Conservation (phyloP, 1,284 basidiomycete species). For the Tranzscheliella williamsii region DNA sequence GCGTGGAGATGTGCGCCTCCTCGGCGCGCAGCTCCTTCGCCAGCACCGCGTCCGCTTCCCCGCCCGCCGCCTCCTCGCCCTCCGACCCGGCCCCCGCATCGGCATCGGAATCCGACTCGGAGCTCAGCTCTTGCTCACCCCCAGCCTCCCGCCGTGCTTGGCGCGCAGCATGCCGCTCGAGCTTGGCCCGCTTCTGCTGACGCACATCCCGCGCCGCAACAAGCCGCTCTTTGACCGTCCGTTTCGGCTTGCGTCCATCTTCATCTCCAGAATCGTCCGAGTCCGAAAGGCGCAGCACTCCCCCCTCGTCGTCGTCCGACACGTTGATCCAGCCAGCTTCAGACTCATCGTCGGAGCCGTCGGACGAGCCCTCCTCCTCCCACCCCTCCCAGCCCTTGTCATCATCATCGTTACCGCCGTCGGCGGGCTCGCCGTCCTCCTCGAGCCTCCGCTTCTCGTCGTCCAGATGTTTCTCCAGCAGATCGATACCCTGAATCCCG, state of each 20-base stretch:
- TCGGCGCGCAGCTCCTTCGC: conserved; percentile 14
- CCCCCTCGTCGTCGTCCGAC: conserved; percentile 71
- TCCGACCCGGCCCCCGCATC: conserved; percentile 42
- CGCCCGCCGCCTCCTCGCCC: no score
- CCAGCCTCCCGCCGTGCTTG: conserved; percentile 56
- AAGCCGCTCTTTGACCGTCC: conserved; percentile 32
- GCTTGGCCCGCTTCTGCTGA: conserved; percentile 40
- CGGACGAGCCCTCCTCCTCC: conserved; percentile 79
- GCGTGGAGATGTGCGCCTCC: conserved; percentile 45
- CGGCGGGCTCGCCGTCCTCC: conserved; percentile 8
- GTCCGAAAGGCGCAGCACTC: conserved; percentile 63
- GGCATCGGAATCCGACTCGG: conserved; percentile 52
- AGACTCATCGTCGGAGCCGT: conserved; percentile 69
- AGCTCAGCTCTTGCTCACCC: conserved; percentile 45
- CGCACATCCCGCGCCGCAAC: conserved; percentile 38
- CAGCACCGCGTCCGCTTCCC: no score
- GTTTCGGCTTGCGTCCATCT: conserved; percentile 42
- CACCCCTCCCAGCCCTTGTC: conserved; percentile 80
- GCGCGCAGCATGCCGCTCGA: conserved; percentile 46
- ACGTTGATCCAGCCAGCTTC: conserved; percentile 78
- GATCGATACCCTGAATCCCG: conserved; percentile 78
- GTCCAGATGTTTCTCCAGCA: conserved; percentile 57
- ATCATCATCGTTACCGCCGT: conserved; percentile 62
- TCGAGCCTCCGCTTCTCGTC: conserved; percentile 21
- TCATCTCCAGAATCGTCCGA: conserved; percentile 84